These are phyloP conservation scores for Nephelium lappaceum DNA, from an alignment of 345 rosid species.

Conservation along the genomic window DNA sequence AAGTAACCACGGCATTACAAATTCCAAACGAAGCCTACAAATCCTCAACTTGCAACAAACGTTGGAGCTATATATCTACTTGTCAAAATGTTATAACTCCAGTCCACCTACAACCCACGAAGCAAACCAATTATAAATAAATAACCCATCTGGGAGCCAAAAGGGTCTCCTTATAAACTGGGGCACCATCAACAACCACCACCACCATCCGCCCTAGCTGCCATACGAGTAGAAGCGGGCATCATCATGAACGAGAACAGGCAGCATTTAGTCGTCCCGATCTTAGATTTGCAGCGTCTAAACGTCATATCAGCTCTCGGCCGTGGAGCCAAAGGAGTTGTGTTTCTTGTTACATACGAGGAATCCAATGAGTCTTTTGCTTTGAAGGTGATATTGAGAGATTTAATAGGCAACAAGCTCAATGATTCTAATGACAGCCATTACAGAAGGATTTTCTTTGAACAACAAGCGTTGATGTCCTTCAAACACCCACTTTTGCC, in stretches of 20 bases:
- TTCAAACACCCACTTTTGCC: conserved; percentile 82
- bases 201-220: no score
- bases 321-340: conserved; percentile 92
- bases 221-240: no score
- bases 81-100: no score
- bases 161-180: background rate
- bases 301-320: conserved; percentile 66
- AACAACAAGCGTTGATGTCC: conserved; percentile 56
- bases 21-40: no score
- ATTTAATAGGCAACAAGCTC: conserved; percentile 56
- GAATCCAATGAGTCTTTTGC: conserved; percentile 46
- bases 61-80: no score
- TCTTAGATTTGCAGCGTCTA: conserved; percentile 43
- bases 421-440: conserved; percentile 28
- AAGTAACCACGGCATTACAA: background rate
- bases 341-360: conserved; percentile 57
- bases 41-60: background rate
- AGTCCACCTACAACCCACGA: no score
- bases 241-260: conserved; percentile 15
- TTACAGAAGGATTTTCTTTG: conserved; percentile 67
- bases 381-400: conserved; percentile 73
- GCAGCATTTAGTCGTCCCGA: conserved; percentile 27
- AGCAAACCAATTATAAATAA: no score
- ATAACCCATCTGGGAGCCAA: background rate
- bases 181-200: background rate